Conservation (phyloP, 768 basidiomycete species). For the Lactarius vividus region DNA sequence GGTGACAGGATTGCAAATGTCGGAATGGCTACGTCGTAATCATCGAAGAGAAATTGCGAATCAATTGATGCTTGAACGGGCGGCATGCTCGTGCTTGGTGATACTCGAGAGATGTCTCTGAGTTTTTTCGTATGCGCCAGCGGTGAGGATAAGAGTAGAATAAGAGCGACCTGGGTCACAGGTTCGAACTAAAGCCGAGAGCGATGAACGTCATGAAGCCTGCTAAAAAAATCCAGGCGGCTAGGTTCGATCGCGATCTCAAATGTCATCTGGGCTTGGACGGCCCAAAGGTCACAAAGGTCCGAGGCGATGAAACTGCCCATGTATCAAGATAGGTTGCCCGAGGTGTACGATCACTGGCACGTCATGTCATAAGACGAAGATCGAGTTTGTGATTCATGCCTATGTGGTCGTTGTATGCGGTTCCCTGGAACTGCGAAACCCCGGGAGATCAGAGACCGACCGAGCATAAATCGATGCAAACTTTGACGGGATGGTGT, state of each 20-base stretch:
- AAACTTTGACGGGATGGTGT: too few species aligned
- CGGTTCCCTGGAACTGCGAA: too few species aligned
- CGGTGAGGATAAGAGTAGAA: not conserved
- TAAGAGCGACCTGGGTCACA: not conserved
- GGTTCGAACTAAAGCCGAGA: not conserved
- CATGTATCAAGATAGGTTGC: not conserved
- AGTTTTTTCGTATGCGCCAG: not conserved
- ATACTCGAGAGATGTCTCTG: not conserved
- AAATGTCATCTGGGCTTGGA: not conserved
- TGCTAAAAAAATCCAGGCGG: not conserved
- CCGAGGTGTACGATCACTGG: not conserved
- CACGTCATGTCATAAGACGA: not conserved
- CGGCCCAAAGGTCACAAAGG: not conserved
- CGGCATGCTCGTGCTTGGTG: slow-evolving; percentile 11
- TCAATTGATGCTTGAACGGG: slow-evolving; percentile 5
- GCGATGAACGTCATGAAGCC: not conserved
- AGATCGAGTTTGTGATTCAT: too few species aligned
- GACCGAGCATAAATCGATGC: not conserved
- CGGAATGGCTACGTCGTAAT: not conserved
- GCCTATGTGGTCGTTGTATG: not conserved
- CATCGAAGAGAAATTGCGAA: slow-evolving; percentile 1
- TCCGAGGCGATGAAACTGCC: not conserved
- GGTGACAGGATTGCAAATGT: slow-evolving; percentile 6
- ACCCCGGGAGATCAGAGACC: not conserved
- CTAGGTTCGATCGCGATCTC: slow-evolving; percentile 10